Percentiles rank a stretch among this genome's conserved stretches.
These are phyloP conservation scores for Sporisorium reilianum DNA, from an alignment of 1,284 basidiomycete genomes.

Conservation along the genomic window DNA sequence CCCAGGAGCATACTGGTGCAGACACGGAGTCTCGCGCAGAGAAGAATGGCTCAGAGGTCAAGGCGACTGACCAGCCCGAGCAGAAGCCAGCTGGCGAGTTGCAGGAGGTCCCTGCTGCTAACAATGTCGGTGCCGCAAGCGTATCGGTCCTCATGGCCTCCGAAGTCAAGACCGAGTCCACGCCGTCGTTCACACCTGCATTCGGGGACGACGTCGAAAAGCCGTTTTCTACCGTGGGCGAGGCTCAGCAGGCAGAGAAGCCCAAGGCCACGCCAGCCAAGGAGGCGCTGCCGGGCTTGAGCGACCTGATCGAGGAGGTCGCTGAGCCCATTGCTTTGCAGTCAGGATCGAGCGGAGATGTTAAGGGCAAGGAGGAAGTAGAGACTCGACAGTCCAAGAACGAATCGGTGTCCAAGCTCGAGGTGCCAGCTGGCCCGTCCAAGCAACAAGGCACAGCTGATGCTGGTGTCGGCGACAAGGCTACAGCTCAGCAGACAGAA, in stretches of 20 bases:
- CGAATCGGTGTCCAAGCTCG: neutral
- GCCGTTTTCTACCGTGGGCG: neutral
- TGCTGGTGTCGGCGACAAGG: neutral
- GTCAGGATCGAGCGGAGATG: neutral
- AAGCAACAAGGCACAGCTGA: neutral
- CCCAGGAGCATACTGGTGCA: neutral
- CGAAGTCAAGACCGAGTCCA: neutral
- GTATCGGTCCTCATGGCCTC: neutral
- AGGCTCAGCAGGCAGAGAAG: neutral
- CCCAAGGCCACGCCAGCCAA: neutral
- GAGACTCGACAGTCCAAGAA: neutral
- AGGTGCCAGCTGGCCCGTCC: neutral
- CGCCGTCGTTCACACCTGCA: neutral
- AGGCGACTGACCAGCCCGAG: neutral
- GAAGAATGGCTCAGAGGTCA: neutral
- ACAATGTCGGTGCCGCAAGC: no score
- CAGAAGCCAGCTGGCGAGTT: neutral
- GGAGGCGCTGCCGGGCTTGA: neutral
- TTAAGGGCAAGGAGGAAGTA: neutral
- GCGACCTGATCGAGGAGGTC: neutral
- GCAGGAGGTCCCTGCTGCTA: neutral
- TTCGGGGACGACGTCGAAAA: neutral
- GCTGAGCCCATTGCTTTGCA: neutral
- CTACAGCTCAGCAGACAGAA: neutral
- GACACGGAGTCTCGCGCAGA: neutral